Base-by-base conservation (phyloP, 306 rosid species). In the Lathyrus aphaca region DNA sequence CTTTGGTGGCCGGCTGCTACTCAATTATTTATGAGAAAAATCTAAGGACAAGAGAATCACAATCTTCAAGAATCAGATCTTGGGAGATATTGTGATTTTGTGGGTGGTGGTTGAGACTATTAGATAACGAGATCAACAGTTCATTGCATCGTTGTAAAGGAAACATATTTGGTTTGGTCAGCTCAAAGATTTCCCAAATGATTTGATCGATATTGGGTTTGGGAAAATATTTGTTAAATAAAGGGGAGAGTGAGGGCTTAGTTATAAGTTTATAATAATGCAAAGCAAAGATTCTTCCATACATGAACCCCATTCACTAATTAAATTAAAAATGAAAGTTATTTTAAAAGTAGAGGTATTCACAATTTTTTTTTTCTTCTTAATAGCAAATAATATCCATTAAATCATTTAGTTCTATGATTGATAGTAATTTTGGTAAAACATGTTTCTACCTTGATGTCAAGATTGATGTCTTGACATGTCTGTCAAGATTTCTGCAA, bases 71-170 rank as follows among this genome's bases (percentile, higher is more conserved):
- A 56, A 78, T 69, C 55, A 69, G 83, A 79, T 84, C 89, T 81
- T 86, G 30, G 5, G 86, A 77, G 80, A 83, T 76, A 56, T 78
- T 60, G 75, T 81, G 82, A 25, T 25, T 14, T 14, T 73, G 79
- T 37, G 42, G 83, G 12, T 82, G 79, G 77, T 78, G 78, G 56
- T 49, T 17, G 76, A 81, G 65, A 37, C 66, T 61, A 39, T 82
- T 76, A 65, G 89, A 82, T 68, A 81, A 81, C 51, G 81, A 81
- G 67, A 80, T 79, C 55, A 79, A 77, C 90, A 84, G 80, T 80
- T 89, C 79, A 54, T 82, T 74, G 83, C 90, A 77, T 57, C 79
- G 88, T 67, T 86, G 89, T 81, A 79, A 86, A 86, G 96, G 96
- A 71, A 81, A 81, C 90, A 83, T 88, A 23, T 17, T 46, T 49